Base-by-base conservation (phyloP, 495 filamentous ascomycete genomes). In the Thermothielavioides terrestris region DNA sequence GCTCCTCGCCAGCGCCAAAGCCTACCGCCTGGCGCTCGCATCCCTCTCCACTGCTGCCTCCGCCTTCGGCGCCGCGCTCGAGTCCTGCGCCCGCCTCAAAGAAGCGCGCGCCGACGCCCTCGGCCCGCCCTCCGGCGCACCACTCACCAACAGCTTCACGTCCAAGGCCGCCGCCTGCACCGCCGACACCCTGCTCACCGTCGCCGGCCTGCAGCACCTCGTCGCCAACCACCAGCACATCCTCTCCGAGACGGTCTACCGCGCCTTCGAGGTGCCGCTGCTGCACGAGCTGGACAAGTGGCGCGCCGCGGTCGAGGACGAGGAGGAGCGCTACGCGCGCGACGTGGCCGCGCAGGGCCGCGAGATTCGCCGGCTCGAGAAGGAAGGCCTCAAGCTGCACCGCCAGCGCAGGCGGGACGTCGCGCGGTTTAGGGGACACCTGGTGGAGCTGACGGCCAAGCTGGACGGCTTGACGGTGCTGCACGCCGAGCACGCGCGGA, bases 141-240 rank as follows among this genome's bases (percentile, higher is more conserved):
- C 61, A 34, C 36, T 77, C 40, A 68, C 67, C 49, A 72, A 73
- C 56, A 71, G 62, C 53, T 75, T 77, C 61, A 67, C 34, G 25
- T 10, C 43, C 47, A 8, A n/a, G 22, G 7, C 18, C 35, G 11
- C 12, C 37, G 2, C 65, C 15, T 81, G 79, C 64, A 82, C 79
- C 1, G 80, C 78, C 8, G 78, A 82, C 61, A 68, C 70, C 20
- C 62, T 83, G 15, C 63, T 83, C 28, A 71, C 75, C 30, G 73
- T 77, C 9, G 73, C 75, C 30, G 80, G 80, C n/a, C 66, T 83
- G 36, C 80, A 83, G 55, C 78, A 83, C 54, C 64, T 83, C 22
- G 73, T 82, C 18, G 79, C 78, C 11, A 83, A 82, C 60, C 80
- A 83, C 61, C 77, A 80, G 59, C 77, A 82, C 51, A 81, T 83